phyloP scores from a whole-genome alignment of 257 asterid species.

The Euphrasia confusa region DNA sequence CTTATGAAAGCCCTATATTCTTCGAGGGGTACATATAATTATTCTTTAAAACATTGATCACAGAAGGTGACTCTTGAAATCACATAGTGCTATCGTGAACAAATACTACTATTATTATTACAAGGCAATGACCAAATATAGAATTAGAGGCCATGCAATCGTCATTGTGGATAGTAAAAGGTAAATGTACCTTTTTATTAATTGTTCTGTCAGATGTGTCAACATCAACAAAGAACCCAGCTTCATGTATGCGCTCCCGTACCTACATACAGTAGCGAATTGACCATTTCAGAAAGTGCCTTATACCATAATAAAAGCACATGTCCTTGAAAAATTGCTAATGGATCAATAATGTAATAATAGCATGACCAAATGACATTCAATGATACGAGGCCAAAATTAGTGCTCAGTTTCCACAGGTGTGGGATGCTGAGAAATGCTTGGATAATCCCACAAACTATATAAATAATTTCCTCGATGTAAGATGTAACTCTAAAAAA shows the following conservation, averaged over 20 bases:
- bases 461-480: conserved; percentile 3
- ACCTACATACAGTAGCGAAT: conserved; percentile 39
- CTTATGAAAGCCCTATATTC: too few relatives aligned
- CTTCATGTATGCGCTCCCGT: conserved; percentile 60
- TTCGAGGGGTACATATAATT: too few relatives aligned
- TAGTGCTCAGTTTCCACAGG: not conserved
- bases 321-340: not conserved
- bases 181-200: conserved; percentile 67
- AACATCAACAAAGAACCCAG: conserved; percentile 83
- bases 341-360: not conserved
- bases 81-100: too few relatives aligned
- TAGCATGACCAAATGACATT: conserved; percentile 10
- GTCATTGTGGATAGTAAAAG: not conserved
- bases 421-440: conserved; percentile 7
- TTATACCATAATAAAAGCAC: not conserved
- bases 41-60: too few relatives aligned
- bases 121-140: not conserved
- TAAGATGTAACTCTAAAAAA: not conserved
- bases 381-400: not conserved
- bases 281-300: conserved; percentile 14
- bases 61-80: too few relatives aligned
- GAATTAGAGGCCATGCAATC: not conserved
- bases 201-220: conserved; percentile 87
- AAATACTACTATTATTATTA: too few relatives aligned
- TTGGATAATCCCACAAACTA: not conserved